Base-by-base conservation (phyloP, 2,329 filamentous ascomycete species). In the Cladosporium phlei region DNA sequence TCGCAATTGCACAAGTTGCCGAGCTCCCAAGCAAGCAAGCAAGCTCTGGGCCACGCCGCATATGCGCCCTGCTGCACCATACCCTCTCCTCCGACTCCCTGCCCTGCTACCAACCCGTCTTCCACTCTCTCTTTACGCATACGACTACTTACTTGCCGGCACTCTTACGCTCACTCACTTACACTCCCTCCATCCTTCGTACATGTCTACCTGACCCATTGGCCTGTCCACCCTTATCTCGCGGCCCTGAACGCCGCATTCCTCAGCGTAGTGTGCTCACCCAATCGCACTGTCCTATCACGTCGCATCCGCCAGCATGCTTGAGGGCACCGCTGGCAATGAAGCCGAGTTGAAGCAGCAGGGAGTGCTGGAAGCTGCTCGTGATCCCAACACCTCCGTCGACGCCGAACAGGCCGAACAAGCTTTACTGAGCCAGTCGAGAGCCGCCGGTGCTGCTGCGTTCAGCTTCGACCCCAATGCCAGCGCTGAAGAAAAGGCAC, bases 401-500 rank as follows among this genome's bases (percentile, higher is more conserved):
- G 79, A 80, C 1, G 74, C 87, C 37, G 78, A 85, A 30, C 81
- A 83, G 53, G 86, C 86, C 24, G 78, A 95, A 69, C 75, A 79
- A 56, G 79, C 79, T 58, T 77, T 96, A 38, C 76, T 95, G 20
- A 74, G 86, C 45, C 83, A 95, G 66, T 88, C 87, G 56, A 80
- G 77, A 60, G 84, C 85, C 59, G 87, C 85, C 10, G 93, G 93
- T 32, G 80, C 85, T 19, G 72, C 83, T 22, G 90, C 88, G 53
- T 93, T 86, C 64, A 79, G 83, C 52, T 98, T 97, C 70, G 79
- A 98, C 63, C 88, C 93, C 1, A 71, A 95, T 72, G 90, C 89
- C 32, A 83, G 77, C 33, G 77, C 85, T 1, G 87, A 89, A 64
- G 77, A 95, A 67, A 98, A 98, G 73, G 83, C 79, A 51, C 84